Evolutionary conservation across 768 basidiomycete genomes (phyloP), one percentile per base, ranked within the genome.

Genomic region (Xanthoconium stramineum): DNA sequence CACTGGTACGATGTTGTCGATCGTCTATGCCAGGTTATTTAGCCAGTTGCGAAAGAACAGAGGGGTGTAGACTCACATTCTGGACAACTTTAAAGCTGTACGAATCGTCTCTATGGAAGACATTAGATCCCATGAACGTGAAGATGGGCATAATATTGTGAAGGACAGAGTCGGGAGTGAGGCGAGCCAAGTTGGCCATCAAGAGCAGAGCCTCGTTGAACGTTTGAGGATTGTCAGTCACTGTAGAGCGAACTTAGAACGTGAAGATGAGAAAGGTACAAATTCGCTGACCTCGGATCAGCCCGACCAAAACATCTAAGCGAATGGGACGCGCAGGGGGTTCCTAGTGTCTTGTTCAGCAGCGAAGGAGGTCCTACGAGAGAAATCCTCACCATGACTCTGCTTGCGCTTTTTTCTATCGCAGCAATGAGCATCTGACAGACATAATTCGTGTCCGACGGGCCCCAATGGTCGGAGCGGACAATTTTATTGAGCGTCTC

Each of bases 41-140:
- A 57, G 36, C 4, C 35, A 4, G 30, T 32, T 32, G 33, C 44
- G 8, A 20, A 29, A 19, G 13, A 50, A 5, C 19, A 20, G 15
- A 40, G 12, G 14, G 32, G 49, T 1, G 57, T 1, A 0, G 29
- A 47, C 74, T 43, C 52, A 92, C 94, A 79, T 89, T 90, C 69
- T 98, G 94, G 3, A 98, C 91, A 10, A 98, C 94, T 37, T 85
- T 84, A 78, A 97, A 96, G 66, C 91, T 95, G 73, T 96, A 95
- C 0, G 89, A 83, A 68, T 99, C 97, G 61, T 99, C 97, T 46
- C 94, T 83, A 66, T 97, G 96, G 76, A 98, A 91, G 17, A 98
- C 87, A 59, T 93, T 95, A n/a, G 95, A 92, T 19, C 97, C 96
- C 93, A 98, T 98, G 75, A 98, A 98, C 0, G 95, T 98, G 77